Conservation (phyloP, 108 stramenopile species). For the Cyclotella atomus region DNA sequence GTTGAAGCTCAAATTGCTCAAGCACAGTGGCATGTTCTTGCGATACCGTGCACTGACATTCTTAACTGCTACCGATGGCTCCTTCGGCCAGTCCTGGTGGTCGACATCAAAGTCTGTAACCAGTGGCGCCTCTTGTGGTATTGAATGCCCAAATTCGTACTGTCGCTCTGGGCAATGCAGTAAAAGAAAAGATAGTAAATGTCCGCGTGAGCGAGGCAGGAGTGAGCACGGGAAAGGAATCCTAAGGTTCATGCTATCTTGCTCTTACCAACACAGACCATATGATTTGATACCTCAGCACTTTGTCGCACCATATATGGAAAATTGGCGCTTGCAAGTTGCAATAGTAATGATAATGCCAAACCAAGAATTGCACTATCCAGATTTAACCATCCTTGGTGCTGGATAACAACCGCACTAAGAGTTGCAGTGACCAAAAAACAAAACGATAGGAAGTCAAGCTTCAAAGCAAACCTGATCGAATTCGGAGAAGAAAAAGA, state of each 20-base stretch:
- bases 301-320: conserved; percentile 10
- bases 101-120: conserved; percentile 55
- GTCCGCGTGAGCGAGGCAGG: too few species aligned
- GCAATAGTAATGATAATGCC: conserved; percentile 68
- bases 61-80: conserved; percentile 64
- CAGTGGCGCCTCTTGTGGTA: conserved; percentile 73
- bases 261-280: conserved; percentile 93
- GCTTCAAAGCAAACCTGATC: conserved; percentile 90
- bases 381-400: conserved; percentile 65
- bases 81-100: conserved; percentile 66
- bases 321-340: conserved; percentile 35
- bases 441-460: conserved; percentile 80
- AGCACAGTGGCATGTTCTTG: conserved; percentile 63
- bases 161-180: too few species aligned
- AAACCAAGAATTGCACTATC: conserved; percentile 80
- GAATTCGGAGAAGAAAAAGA: conserved; percentile 77
- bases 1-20: conserved; percentile 62
- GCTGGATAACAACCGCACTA: conserved; percentile 71
- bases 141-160: conserved; percentile 56
- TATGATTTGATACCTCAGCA: conserved; percentile 92
- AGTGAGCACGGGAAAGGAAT: too few species aligned
- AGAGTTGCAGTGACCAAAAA: conserved; percentile 69
- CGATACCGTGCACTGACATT: conserved; percentile 79
- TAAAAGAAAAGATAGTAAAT: too few species aligned
- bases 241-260: too few species aligned